These are phyloP conservation scores for Pseudogymnoascus sp. DNA, from an alignment of 2,329 filamentous ascomycete species.

Conservation along the genomic window DNA sequence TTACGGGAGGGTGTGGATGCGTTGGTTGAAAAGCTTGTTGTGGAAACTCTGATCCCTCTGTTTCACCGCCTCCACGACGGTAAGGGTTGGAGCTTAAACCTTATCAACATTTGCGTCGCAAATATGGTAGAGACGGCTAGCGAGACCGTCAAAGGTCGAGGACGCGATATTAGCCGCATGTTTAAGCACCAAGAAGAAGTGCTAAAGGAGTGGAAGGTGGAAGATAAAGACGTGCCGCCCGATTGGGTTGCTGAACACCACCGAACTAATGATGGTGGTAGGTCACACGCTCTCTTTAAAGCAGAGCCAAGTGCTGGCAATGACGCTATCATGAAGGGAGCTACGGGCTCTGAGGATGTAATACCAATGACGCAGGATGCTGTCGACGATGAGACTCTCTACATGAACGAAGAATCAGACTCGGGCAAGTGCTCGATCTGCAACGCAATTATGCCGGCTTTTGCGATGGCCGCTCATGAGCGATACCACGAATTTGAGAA, in stretches of 20 bases:
- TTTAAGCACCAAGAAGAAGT: conserved; percentile 68
- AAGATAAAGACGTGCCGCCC: conserved; percentile 37
- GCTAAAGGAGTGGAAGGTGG: conserved; percentile 60
- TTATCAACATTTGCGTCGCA: conserved; percentile 81
- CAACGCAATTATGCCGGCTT: conserved; percentile 41
- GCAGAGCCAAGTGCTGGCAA: conserved; percentile 28
- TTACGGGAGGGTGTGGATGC: conserved; percentile 50
- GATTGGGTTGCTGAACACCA: conserved; percentile 16
- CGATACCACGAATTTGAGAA: conserved; percentile 37
- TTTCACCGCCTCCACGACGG: conserved; percentile 67
- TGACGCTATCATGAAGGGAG: conserved; percentile 19
- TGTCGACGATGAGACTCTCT: conserved; percentile 12
- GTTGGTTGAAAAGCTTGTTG: conserved; percentile 62
- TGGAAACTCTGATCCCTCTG: conserved; percentile 62
- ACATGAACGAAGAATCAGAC: conserved; percentile 23
- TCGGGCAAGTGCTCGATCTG: conserved; percentile 36
- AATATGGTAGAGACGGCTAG: conserved; percentile 64
- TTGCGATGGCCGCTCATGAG: conserved; percentile 44
- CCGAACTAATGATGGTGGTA: background rate
- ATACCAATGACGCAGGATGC: conserved; percentile 23
- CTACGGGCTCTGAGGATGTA: conserved; percentile 25
- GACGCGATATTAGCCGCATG: conserved; percentile 76
- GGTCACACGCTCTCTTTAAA: background rate
- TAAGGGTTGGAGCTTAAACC: conserved; percentile 67
- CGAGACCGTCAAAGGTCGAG: conserved; percentile 43